Base-by-base conservation (phyloP, 495 filamentous ascomycete species). In the Amphirosellinia nigrospora region DNA sequence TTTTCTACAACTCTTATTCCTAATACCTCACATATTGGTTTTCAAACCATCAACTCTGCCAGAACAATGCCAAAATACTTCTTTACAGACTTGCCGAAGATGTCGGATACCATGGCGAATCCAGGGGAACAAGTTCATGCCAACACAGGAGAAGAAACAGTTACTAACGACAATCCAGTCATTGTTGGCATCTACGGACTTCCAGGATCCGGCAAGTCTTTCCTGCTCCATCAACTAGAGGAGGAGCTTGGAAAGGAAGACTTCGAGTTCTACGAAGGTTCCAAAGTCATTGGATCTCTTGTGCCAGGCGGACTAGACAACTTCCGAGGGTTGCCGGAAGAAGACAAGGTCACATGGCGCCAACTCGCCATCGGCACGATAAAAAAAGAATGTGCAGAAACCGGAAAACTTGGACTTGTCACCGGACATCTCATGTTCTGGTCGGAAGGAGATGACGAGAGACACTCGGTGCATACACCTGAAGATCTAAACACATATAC, bases 351-450 rank as follows among this genome's bases (percentile, higher is more conserved):
- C 5, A 4, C 71, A 2, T 84, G 69, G 65, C 86, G 88, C 45
- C n/a, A 80, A 66, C 63, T 64, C 53, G 87, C 88, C 38, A 89
- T 91, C 61, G 66, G 81, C 6, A 70, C n/a, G 3, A 86, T 90
- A 56, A 43, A 67, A 45, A 41, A 81, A 9, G 70, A 84, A 60
- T 87, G 84, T 69, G 56, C 58, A 13, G 26, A 72, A 0, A 82
- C 60, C 28, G 75, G 79, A 38, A 79, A 79, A 66, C 68, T 76
- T 13, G 89, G 73, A 15, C 66, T 92, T 15, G 87, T 92, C 3
- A 79, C 87, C 32, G 88, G 89, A 23, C 88, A 91, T 72, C 85
- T 82, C 75, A 88, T 88, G 81, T 86, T 91, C 73, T 91, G 87
- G 88, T 19, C 74, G 4, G 81, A 85, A 55, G 79, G 78, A 6